Evolutionary conservation across 495 filamentous ascomycete genomes (phyloP).

Genomic region (Tuber borchii): DNA sequence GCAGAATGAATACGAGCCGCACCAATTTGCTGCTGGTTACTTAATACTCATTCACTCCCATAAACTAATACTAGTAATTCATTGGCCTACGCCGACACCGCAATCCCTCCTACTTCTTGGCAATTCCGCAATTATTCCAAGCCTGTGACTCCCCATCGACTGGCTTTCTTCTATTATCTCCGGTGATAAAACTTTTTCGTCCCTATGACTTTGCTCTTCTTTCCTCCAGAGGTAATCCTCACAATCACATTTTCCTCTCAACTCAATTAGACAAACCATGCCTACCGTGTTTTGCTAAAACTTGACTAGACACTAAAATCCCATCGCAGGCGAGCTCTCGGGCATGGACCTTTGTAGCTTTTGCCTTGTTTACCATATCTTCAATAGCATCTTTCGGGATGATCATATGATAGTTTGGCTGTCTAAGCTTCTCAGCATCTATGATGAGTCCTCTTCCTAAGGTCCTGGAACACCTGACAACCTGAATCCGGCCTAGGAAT

Average conservation of each 20-base stretch:
- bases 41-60: neutral
- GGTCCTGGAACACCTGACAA: too few relatives aligned
- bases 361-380: slow-evolving; percentile 11
- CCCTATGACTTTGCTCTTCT: neutral
- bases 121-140: neutral
- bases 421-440: slow-evolving; percentile 10
- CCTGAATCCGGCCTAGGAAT: too few relatives aligned
- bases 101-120: neutral
- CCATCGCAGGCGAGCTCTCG: slow-evolving; percentile 21
- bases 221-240: neutral
- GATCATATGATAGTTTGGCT: slow-evolving; percentile 28
- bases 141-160: neutral
- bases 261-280: neutral
- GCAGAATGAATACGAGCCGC: too few relatives aligned
- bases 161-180: neutral
- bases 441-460: slow-evolving; percentile 22
- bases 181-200: neutral
- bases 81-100: neutral
- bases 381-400: slow-evolving; percentile 9
- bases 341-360: slow-evolving; percentile 29
- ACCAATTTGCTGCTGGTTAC: too few relatives aligned
- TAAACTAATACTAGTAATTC: neutral
- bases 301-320: slow-evolving; percentile 22
- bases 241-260: neutral
- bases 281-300: neutral